Evolutionary conservation across 345 rosid species (phyloP), one percentile per base, ranked within the genome.

Genomic region (Nephelium lappaceum): DNA sequence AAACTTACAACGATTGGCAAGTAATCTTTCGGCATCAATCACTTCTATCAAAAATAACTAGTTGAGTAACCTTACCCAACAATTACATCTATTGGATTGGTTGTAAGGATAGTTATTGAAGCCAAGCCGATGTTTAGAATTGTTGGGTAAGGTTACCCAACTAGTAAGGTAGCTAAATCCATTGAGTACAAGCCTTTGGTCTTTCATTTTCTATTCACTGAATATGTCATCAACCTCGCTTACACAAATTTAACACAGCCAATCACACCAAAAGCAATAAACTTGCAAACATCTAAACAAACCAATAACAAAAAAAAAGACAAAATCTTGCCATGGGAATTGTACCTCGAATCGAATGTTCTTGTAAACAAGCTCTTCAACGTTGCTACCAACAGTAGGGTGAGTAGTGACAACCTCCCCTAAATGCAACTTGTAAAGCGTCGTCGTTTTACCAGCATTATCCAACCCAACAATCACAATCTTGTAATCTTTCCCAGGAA

Each of bases 331-430:
- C 12, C 24, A n/a, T 4, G 7, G 31, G 31, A 8, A 57, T 4
- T 68, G 19, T 51, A 96, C 98, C 98, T 94, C 98, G 9, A 96
- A 96, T 53, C 97, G 91, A 31, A 96, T 96, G 65, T 96, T 96
- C 86, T 94, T 94, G 85, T 96, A 96, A 55, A 94, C 95, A 63
- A 96, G 94, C 89, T 94, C 99, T 73, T 96, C 99, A 14, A 96
- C 99, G 53, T 96, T 96, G 79, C 98, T 96, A 0, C 98, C 98
- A 18, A 96, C 97, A 0, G 99, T 93, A 60, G 99, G 97, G 82
- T 96, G 98, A 61, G 99, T 96, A 19, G 98, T 93, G 11, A 96
- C 98, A 14, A 96, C 99, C 84, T 96, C 99, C 6, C 98, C 99
- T 21, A 96, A 81, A 38, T 94, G 98, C 80, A 96, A 86, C 77